Evolutionary conservation across 2,329 filamentous ascomycete genomes (phyloP), one percentile per base, ranked within the genome.

Genomic region (Arthrobotrys pseudoclavata): DNA sequence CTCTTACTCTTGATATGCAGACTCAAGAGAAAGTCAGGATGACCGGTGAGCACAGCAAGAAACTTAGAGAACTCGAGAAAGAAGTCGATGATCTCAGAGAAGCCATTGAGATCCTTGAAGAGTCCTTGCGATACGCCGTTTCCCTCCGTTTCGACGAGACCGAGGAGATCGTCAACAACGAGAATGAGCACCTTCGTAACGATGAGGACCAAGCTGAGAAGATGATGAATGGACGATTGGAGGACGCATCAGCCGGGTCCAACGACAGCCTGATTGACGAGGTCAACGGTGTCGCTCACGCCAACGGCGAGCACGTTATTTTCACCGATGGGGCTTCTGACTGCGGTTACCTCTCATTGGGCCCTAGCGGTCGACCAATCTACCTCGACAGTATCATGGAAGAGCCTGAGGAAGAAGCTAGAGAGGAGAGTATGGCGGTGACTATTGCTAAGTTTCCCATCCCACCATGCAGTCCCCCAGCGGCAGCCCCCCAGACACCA

Each of bases 311-410:
- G 31, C 66, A 71, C 22, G 40, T 71, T 34, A 31, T 77, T 18
- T 71, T 61, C 45, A 77, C 74, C 10, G 74, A 77, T 62, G 74
- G 74, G 15, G 62, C 74, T 55, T 76, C 72, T 60, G 66, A 60
- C 26, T 53, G 74, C 24, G 52, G 67, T 53, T 70, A 70, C 37
- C 22, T 67, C 40, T 22, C 37, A 48, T 20, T 53, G 18, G 67
- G 67, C 24, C 60, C 61, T 20, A 20, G 34, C 57, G 34, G 60
- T 24, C 67, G 74, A 37, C 50, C 67, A 48, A 55, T 42, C 18
- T 71, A 71, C 45, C 74, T 77, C 26, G 74, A 77, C 42, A 77
- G 74, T 37, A 77, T 77, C 26, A 77, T 71, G 29, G 74, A 77
- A 63, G 74, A 77, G 34, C 67, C 74, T 15, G 74, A 77, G 53